Base-by-base conservation (phyloP, 768 basidiomycete genomes). In the Auriculariales sp. region DNA sequence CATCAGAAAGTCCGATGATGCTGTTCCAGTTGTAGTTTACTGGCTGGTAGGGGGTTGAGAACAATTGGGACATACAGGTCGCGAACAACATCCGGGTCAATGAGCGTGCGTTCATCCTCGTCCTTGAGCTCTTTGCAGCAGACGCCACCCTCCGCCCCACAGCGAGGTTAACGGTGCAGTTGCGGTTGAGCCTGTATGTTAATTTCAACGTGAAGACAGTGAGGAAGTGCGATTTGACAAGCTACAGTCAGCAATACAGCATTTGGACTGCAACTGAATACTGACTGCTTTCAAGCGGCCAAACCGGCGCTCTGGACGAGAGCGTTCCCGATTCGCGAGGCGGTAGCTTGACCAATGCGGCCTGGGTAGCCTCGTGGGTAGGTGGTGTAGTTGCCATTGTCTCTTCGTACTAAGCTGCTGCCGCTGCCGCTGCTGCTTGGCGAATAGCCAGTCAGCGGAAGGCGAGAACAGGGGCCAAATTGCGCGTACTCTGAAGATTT, bases 51-150 rank as follows among this genome's bases (percentile, higher is more conserved):
- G 1, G 27, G 28, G 42, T 32, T 48, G 22, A 1, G 1, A n/a
- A 4, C 19, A 33, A 55, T 51, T 9, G 17, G 36, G 15, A 67
- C 84, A 61, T 59, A 90, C 88, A 89, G 77, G 55, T 93, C 90
- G 6, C 89, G 79, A 17, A 94, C 74, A 44, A 93, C 67, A 54
- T 93, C 90, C 0, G 92, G 91, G 60, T 94, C 78, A 31, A 94
- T 68, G 31, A 95, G 73, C 0, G 76, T 82, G 24, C 90, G 75
- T 52, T 90, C 81, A 45, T 90, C 86, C 11, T 81, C 75, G 47
- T 69, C 77, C 59, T 79, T 88, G 52, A 94, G 77, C 49, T 92
- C 87, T 58, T 88, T 84, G 69, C 91, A 95, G 66, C 92, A 94
- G 3, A 91, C 64, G 6, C 83, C 85, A 47, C 74, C 27, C 22